phyloP scores from a whole-genome alignment of 2,329 filamentous ascomycete genomes.

The Blumeriella jaapii region DNA sequence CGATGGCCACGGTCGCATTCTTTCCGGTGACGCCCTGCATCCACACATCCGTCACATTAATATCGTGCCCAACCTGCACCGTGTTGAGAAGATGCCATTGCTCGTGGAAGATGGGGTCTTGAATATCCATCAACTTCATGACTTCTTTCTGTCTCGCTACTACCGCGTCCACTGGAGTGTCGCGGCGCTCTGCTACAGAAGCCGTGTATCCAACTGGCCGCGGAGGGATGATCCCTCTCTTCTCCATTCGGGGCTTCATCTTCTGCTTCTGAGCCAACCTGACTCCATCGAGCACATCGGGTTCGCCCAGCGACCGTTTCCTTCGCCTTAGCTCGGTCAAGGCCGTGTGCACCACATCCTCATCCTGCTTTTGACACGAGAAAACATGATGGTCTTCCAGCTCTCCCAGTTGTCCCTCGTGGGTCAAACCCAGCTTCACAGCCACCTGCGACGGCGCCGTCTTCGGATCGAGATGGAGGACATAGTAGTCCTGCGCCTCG shows the following conservation, averaged over 20 bases:
- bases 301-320: conserved; percentile 43
- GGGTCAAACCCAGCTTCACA: conserved; percentile 57
- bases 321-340: conserved; percentile 42
- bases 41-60: conserved; percentile 96
- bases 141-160: conserved; percentile 48
- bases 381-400: conserved; percentile 79
- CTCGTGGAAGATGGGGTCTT: conserved; percentile 81
- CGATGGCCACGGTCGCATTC: conserved; percentile 81
- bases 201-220: conserved; percentile 15
- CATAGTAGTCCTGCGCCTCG: conserved; percentile 81
- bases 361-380: conserved; percentile 50
- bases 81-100: conserved; percentile 96
- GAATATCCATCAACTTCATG: conserved; percentile 57
- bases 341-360: conserved; percentile 46
- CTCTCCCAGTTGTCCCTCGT: conserved; percentile 72
- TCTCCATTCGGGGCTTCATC: conserved; percentile 48
- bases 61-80: conserved; percentile 70
- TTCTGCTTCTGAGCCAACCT: conserved; percentile 71
- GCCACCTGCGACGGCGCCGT: conserved; percentile 60
- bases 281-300: conserved; percentile 59
- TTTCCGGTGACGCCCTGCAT: conserved; percentile 79
- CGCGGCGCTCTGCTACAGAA: conserved; percentile 15
- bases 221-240: conserved; percentile 30
- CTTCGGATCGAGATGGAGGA: conserved; percentile 64
- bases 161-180: conserved; percentile 27